Conservation (phyloP, 805 yeast species). For the Candida alai region DNA sequence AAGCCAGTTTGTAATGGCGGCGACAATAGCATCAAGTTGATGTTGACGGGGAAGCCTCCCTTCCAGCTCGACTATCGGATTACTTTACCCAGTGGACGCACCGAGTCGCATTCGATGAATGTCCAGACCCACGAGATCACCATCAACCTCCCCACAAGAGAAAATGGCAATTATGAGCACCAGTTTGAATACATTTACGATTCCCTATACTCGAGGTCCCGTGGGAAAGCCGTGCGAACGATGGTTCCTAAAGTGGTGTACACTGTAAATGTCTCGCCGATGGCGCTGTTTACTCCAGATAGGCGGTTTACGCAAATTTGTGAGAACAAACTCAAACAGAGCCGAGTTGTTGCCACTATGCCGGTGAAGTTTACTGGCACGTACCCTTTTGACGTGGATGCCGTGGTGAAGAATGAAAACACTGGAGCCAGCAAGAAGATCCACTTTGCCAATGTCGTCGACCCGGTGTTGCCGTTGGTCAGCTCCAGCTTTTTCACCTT, state of each 20-base stretch:
- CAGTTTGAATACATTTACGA: constrained; percentile 63
- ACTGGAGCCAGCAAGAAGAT: constrained; percentile 40
- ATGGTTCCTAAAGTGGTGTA: constrained; percentile 22
- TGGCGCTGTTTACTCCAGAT: constrained; percentile 44
- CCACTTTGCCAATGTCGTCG: constrained; percentile 8
- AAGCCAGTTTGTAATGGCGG: constrained; percentile 32
- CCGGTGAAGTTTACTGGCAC: constrained; percentile 53
- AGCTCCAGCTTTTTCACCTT: constrained; percentile 46
- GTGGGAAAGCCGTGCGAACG: constrained; percentile 19
- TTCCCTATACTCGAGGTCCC: constrained; percentile 44
- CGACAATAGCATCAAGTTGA: constrained; percentile 26
- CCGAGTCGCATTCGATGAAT: constrained; percentile 31
- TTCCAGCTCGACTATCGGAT: constrained; percentile 69
- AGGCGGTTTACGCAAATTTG: constrained; percentile 48
- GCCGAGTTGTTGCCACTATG: constrained; percentile 32
- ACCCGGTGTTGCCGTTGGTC: constrained; percentile 22
- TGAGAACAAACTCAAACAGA: constrained; percentile 28
- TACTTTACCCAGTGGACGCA: constrained; percentile 51
- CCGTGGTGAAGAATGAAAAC: constrained; percentile 57
- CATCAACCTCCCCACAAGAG: constrained; percentile 37
- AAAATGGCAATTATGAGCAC: constrained; percentile 61
- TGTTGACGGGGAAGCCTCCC: constrained; percentile 58
- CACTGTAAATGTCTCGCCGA: constrained; percentile 60
- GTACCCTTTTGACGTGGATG: constrained; percentile 57
- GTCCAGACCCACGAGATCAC: constrained; percentile 24